Evolutionary conservation across 148 eudicot genomes (phyloP), one percentile per base, ranked within the genome.

Genomic region (Persicaria tinctoria): DNA sequence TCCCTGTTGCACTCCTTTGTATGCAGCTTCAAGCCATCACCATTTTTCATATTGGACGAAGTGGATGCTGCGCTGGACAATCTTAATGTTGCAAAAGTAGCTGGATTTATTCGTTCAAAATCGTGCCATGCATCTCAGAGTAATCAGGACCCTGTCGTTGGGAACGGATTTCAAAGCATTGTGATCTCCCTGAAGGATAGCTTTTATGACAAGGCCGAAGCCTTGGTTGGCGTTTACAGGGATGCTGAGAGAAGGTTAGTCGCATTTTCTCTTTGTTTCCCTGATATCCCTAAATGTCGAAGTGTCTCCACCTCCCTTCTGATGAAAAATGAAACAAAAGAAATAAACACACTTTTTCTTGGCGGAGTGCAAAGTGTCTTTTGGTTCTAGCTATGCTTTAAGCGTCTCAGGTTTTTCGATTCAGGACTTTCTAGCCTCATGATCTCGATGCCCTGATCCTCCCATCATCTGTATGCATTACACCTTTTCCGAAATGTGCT

Each of bases 31-130:
- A 89, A 87, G 85, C 97, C 99, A 60, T 96, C 99, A 1, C 99
- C 99, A 6, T 96, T 96, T 83, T 96, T 96, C 77, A 92, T 96
- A 59, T 76, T 96, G 90, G 99, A 96, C 76, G 99, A 92, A 86
- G 99, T 96, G 76, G 99, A 96, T 79, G 99, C 99, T 78, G 99
- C 99, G 47, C 76, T 96, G 68, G 99, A 96, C 76, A 96, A 96
- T 80, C 77, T 96, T 76, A 96, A 96, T 75, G 99, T 96, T 51
- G 91, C 99, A 12, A 96, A 92, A 81, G 97, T 96, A 72, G 99
- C 99, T 77, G 90, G 94, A 69, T 96, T 96, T 70, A 90, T 96
- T 69, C 96, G 97, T 72, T 89, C 99, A 81, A 96, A 92, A 83
- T 96, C 99, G 7, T 89, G 97, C 49, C 89, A 85, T 46, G 92